Evolutionary conservation across 116 monocot genomes (phyloP).

Genomic region (Dioscorea cayenensis): DNA sequence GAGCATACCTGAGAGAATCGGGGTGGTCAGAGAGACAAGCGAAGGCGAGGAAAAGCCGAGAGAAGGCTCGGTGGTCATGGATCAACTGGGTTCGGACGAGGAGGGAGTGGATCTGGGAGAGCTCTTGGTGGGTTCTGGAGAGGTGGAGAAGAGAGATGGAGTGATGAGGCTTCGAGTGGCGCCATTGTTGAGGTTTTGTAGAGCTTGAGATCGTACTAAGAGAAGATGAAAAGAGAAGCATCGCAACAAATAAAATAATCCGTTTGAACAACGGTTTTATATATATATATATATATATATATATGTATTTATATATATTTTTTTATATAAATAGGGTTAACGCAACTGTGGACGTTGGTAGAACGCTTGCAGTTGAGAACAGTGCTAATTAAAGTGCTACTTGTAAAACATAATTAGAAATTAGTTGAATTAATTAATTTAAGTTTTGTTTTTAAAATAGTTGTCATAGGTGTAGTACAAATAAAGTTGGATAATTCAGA

Average conservation of each 20-base stretch:
- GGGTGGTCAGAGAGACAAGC: conserved; percentile 13
- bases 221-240: background rate
- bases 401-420: too few species aligned
- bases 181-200: background rate
- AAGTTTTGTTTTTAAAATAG: too few species aligned
- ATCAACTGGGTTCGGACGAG: conserved; percentile 16
- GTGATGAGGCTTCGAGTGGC: conserved; percentile 5
- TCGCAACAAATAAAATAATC: background rate
- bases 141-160: conserved; percentile 15
- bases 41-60: conserved; percentile 14
- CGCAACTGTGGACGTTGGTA: too few species aligned
- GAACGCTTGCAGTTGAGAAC: too few species aligned
- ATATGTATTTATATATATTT: too few species aligned
- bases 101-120: conserved; percentile 19
- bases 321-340: too few species aligned
- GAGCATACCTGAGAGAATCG: conserved; percentile 12
- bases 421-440: too few species aligned
- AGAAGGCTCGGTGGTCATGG: conserved; percentile 4
- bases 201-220: background rate
- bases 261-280: too few species aligned
- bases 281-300: too few species aligned
- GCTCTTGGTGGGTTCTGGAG: conserved; percentile 6
- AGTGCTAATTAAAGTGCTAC: too few species aligned
- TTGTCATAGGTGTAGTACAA: too few species aligned
- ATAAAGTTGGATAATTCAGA: too few species aligned